phyloP scores from a whole-genome alignment of 2,329 filamentous ascomycete species.

The Scorias spongiosa region DNA sequence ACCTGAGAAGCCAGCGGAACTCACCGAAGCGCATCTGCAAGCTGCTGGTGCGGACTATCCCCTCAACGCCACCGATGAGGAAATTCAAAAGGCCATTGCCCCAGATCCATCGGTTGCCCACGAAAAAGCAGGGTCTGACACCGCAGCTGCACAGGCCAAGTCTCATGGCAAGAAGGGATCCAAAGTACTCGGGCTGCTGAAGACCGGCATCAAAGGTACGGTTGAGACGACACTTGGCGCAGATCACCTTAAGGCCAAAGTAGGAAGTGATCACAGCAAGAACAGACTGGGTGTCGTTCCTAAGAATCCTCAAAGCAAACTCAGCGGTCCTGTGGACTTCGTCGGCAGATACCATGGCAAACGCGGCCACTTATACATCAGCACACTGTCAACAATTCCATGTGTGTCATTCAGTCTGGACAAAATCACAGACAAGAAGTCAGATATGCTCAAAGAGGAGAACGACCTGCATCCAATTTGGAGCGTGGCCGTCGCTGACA shows the following conservation, averaged over 20 bases:
- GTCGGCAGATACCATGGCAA: constrained; percentile 54
- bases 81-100: constrained; percentile 46
- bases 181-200: constrained; percentile 50
- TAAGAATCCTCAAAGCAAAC: constrained; percentile 27
- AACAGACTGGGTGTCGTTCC: constrained; percentile 58
- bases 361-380: constrained; percentile 58
- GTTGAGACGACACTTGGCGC: constrained; percentile 58
- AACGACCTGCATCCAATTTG: constrained; percentile 46
- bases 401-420: constrained; percentile 51
- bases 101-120: constrained; percentile 31
- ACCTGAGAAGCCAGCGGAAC: constrained; percentile 34
- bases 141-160: constrained; percentile 34
- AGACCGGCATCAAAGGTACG: constrained; percentile 51
- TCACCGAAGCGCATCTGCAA: constrained; percentile 36
- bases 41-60: constrained; percentile 39
- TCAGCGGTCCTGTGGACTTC: constrained; percentile 59
- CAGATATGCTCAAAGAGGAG: constrained; percentile 28
- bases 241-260: constrained; percentile 55
- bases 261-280: constrained; percentile 45
- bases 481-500: constrained; percentile 54
- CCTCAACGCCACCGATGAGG: constrained; percentile 47
- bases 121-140: constrained; percentile 36
- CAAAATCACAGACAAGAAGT: constrained; percentile 23
- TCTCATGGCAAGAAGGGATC: constrained; percentile 33
- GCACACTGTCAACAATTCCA: constrained; percentile 49